These are phyloP conservation scores for Plantago major DNA, from an alignment of 257 asterid genomes.

Conservation along the genomic window DNA sequence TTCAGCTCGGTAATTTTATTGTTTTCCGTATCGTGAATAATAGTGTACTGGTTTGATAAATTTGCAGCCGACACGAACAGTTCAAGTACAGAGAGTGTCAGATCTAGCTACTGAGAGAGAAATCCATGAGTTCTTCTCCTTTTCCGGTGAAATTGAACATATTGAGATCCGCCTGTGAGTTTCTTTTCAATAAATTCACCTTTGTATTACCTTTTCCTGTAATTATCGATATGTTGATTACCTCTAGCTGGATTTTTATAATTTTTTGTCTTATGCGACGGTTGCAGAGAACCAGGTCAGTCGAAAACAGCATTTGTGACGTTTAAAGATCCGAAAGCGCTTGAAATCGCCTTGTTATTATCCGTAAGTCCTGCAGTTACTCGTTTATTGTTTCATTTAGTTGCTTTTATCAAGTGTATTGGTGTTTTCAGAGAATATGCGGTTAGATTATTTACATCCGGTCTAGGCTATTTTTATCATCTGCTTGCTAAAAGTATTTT, in stretches of 20 bases:
- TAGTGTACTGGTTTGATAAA: background rate
- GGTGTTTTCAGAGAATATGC: no score
- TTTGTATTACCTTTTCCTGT: background rate
- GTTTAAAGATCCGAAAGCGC: constrained; percentile 83
- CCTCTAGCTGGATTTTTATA: background rate
- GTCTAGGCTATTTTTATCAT: no score
- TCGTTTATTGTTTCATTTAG: background rate
- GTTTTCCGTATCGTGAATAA: background rate
- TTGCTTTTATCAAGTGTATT: background rate
- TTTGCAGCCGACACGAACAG: constrained; percentile 35
- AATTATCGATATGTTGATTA: background rate
- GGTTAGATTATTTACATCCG: no score
- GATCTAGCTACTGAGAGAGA: constrained; percentile 86
- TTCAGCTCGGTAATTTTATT: background rate
- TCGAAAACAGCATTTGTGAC: constrained; percentile 75
- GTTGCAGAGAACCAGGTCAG: constrained; percentile 59
- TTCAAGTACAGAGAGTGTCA: constrained; percentile 45
- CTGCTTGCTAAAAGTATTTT: no score
- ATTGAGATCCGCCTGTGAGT: constrained; percentile 73
- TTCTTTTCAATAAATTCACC: background rate
- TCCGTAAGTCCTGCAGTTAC: constrained; percentile 46
- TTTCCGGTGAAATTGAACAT: constrained; percentile 88
- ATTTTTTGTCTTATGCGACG: constrained; percentile 9
- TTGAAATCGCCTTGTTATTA: constrained; percentile 84
- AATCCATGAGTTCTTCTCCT: constrained; percentile 89